Evolutionary conservation across 2,329 filamentous ascomycete genomes (phyloP), one percentile per base, ranked within the genome.

Genomic region (Hirsutella rhossiliensis): DNA sequence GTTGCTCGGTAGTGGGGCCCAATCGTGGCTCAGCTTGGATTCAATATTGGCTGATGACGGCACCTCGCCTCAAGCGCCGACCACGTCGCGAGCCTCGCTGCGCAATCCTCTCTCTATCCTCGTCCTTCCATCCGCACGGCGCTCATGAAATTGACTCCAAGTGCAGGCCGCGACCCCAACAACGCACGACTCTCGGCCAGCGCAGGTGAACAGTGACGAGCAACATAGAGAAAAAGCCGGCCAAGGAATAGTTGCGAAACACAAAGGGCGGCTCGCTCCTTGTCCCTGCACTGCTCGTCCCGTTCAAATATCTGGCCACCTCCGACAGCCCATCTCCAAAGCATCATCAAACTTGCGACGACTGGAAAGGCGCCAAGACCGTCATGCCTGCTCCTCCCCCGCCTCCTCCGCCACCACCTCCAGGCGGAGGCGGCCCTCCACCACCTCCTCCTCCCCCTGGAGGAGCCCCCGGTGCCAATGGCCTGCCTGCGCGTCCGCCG

Each of bases 331-430:
- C 23, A 9, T 9, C 23, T 27, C 23, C 23, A 27, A 27, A 9
- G 9, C 23, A 27, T 6, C 23, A 7, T 27, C 23, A 9, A 4
- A 6, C 23, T 9, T 27, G 23, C 23, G 23, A 27, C 23, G 23
- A 27, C 23, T 9, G 23, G 9, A 9, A 27, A 9, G 23, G 23
- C 23, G 2, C 23, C 6, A 7, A 3, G 2, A 7, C 23, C 5
- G 23, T 9, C 38, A 65, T 65, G 64, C 65, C 62, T 50, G 57
- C 79, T 43, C 80, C 82, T 48, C 83, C 84, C 42, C 62, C 80
- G 40, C 81, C 82, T 43, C 83, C 84, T 3, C 83, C 84, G 11
- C 84, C 83, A 2, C 84, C 84, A 30, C 84, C 81, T 44, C 76
- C 75, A 54, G 75, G 75, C 45, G 66, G 63, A 38, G 79, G 76